These are phyloP conservation scores for Yamadazyma dushanensis DNA, from an alignment of 1,139 yeast species.

Conservation along the genomic window DNA sequence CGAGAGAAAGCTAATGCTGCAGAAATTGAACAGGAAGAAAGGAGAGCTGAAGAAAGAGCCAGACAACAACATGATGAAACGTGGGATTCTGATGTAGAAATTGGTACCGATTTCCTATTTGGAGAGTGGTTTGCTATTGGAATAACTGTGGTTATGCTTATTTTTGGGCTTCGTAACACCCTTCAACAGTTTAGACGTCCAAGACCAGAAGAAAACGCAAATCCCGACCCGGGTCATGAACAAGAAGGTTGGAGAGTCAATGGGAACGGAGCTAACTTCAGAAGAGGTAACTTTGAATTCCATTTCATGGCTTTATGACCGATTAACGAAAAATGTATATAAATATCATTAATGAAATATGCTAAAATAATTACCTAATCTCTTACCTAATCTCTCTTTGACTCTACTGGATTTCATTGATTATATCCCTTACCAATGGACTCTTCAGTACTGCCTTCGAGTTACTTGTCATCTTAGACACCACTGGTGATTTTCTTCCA, in stretches of 20 bases:
- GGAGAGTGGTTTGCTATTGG: conserved; percentile 23
- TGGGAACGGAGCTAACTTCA: conserved; percentile 21
- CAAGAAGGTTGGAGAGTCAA: conserved; percentile 16
- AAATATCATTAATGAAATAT: neutral
- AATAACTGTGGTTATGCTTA: conserved; percentile 30
- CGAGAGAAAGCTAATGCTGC: conserved; percentile 7
- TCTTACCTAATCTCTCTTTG: conserved; percentile 26
- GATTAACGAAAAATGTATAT: neutral
- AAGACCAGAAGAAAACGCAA: no score
- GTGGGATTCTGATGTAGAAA: conserved; percentile 22
- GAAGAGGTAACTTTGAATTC: conserved; percentile 37
- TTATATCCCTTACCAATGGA: conserved; percentile 14
- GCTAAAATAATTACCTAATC: conserved; percentile 9
- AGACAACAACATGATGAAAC: conserved; percentile 40
- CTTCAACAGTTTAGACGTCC: conserved; percentile 23
- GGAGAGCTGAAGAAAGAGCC: conserved; percentile 24
- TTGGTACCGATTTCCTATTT: neutral
- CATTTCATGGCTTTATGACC: conserved; percentile 37
- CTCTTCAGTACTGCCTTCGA: conserved; percentile 20
- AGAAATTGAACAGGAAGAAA: conserved; percentile 10
- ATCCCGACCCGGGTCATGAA: neutral
- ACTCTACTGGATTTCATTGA: conserved; percentile 6
- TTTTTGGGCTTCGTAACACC: conserved; percentile 30
- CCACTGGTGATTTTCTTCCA: conserved; percentile 3
- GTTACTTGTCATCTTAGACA: conserved; percentile 6